Conservation (phyloP, 2,329 filamentous ascomycete genomes). For the Grosmannia clavigera region DNA sequence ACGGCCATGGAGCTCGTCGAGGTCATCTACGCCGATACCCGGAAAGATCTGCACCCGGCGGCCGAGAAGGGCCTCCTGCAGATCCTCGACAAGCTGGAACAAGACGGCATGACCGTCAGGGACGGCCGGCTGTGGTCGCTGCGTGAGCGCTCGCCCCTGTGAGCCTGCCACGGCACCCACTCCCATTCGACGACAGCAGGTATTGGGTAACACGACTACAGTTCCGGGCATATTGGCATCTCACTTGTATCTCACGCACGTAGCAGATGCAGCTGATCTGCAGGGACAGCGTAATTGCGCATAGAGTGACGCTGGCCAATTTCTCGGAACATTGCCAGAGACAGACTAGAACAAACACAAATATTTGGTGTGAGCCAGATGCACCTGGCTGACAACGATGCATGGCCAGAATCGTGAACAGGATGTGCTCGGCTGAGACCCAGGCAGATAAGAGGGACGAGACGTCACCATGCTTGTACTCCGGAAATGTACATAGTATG, state of each 20-base stretch:
- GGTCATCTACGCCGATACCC: slow-evolving; percentile 71
- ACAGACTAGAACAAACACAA: background rate
- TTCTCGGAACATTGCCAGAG: background rate
- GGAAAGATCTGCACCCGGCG: slow-evolving; percentile 59
- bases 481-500: too few species aligned
- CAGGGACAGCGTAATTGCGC: background rate
- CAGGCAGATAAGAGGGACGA: too few species aligned
- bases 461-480: too few species aligned
- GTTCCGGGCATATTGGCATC: background rate
- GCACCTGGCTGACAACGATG: background rate
- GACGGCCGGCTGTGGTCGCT: slow-evolving; percentile 30
- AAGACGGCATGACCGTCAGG: slow-evolving; percentile 52
- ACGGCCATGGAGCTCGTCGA: slow-evolving; percentile 74
- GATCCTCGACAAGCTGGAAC: slow-evolving; percentile 66
- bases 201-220: background rate
- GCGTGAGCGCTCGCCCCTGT: slow-evolving; percentile 30
- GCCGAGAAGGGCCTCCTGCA: slow-evolving; percentile 66
- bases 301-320: background rate
- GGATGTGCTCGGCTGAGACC: too few species aligned
- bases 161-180: slow-evolving; percentile 1
- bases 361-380: background rate
- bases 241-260: background rate
- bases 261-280: background rate
- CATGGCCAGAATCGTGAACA: too few species aligned
- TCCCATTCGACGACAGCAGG: background rate